phyloP scores from a whole-genome alignment of 2,329 filamentous ascomycete species.

The Cyclaneusma minus region DNA sequence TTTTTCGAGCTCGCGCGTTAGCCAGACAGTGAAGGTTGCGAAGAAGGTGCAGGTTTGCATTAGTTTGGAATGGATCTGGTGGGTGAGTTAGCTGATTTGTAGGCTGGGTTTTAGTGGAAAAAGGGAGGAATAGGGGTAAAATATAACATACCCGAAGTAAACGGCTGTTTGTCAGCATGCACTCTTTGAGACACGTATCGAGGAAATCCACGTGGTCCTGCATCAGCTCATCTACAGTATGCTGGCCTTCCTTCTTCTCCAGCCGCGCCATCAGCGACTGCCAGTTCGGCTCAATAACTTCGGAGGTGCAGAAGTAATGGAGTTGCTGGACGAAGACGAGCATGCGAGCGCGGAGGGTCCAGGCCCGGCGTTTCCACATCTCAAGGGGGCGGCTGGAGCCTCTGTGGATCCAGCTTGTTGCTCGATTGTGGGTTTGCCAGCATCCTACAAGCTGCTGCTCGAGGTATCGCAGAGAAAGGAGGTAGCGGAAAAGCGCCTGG shows the following conservation, averaged over 20 bases:
- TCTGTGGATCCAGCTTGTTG: constrained; percentile 67
- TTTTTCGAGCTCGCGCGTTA: constrained; percentile 71
- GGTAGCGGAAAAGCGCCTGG: constrained; percentile 87
- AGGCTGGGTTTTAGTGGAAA: constrained; percentile 1
- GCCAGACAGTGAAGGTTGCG: constrained; percentile 73
- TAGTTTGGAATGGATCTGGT: constrained; percentile 87
- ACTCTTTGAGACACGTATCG: constrained; percentile 95
- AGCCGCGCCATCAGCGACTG: constrained; percentile 80
- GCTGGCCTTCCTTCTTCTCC: constrained; percentile 39
- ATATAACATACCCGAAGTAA: constrained; percentile 56
- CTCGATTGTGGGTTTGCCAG: constrained; percentile 82
- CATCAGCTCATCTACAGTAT: constrained; percentile 96
- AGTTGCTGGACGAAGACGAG: constrained; percentile 93
- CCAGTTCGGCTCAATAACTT: constrained; percentile 98
- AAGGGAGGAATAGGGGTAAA: constrained; percentile 3
- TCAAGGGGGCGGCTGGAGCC: constrained; percentile 61
- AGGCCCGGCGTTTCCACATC: constrained; percentile 83
- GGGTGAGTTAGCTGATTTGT: background rate
- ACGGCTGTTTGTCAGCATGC: constrained; percentile 96
- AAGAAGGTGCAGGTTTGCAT: constrained; percentile 95
- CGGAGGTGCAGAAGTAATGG: constrained; percentile 89
- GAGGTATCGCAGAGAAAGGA: constrained; percentile 76
- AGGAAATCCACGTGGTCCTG: constrained; percentile 97
- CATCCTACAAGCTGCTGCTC: constrained; percentile 75
- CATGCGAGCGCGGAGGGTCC: constrained; percentile 87